Evolutionary conservation across 345 rosid species (phyloP), one percentile per base, ranked within the genome.

Genomic region (Trapa incisa): DNA sequence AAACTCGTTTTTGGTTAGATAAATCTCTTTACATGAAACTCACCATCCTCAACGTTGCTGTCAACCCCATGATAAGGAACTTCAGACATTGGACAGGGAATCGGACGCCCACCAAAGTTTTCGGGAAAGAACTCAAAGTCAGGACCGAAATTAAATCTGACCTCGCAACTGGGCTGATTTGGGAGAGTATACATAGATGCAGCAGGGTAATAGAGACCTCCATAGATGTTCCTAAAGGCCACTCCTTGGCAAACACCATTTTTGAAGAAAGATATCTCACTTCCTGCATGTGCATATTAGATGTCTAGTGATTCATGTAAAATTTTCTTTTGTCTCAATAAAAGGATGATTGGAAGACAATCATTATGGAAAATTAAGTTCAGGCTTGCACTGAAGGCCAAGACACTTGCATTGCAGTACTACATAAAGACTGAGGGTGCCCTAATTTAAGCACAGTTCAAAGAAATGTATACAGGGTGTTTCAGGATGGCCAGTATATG

Each of bases 171-270:
- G 66, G 96, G 85, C 79, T 91, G 96, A 76, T 82, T 80, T 5
- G 97, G 97, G 67, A 87, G 96, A 67, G 97, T 91, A 74, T 94
- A 94, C 97, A 91, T 86, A 32, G 99, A 94, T 64, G 99, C 99
- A 79, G 99, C 96, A 45, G 99, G 97, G 77, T 83, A 89, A 75
- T 94, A 91, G 74, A 86, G 91, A 68, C 96, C 96, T 22, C 96
- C 97, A 69, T 66, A 71, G 70, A 91, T 72, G 77, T 94, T 91
- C 75, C 76, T 86, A 81, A 81, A 94, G 62, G 99, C 99, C 76
- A 87, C 83, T 57, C 97, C 99, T 80, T 91, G 96, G 72, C 90
- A 86, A 63, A 75, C 80, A 71, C 97, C 99, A 72, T 94, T 89
- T 74, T 81, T 91, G 81, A 87, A 94, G 84, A 94, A 89, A 47